phyloP scores from a whole-genome alignment of 768 basidiomycete genomes.

The Naganishia onofrii region DNA sequence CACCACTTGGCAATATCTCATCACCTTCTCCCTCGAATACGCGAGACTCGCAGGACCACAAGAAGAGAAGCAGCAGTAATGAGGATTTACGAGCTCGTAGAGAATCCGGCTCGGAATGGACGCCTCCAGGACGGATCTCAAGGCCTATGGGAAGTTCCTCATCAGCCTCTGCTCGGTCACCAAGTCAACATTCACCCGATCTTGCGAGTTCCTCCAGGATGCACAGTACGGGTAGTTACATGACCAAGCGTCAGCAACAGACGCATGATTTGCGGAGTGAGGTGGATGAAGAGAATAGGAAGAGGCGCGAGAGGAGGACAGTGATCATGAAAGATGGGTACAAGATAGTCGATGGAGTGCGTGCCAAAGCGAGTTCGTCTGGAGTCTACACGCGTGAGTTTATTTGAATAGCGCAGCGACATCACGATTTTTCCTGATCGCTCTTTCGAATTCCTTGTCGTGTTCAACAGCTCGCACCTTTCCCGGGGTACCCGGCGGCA shows the following conservation, averaged over 20 bases:
- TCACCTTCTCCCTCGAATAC: background rate
- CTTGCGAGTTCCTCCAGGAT: background rate
- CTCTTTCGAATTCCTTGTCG: background rate
- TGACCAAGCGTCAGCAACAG: slow-evolving; percentile 10
- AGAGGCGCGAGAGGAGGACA: slow-evolving; percentile 22
- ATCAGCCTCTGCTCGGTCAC: background rate
- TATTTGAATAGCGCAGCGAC: background rate
- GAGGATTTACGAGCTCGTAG: background rate
- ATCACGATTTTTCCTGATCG: background rate
- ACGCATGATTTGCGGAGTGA: slow-evolving; percentile 9
- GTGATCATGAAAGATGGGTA: slow-evolving; percentile 31
- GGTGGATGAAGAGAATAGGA: slow-evolving; percentile 26
- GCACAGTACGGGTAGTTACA: slow-evolving; percentile 1
- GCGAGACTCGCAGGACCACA: background rate
- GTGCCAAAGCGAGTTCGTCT: slow-evolving; percentile 28
- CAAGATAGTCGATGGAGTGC: slow-evolving; percentile 34
- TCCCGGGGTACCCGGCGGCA: slow-evolving; percentile 13
- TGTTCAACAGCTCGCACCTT: slow-evolving; percentile 22
- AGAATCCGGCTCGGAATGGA: slow-evolving; percentile 3
- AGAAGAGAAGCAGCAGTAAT: background rate
- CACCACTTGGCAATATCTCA: background rate
- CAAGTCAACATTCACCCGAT: slow-evolving; percentile 11
- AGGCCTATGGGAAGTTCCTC: background rate
- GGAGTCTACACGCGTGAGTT: slow-evolving; percentile 36
- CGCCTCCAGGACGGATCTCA: slow-evolving; percentile 7